phyloP scores from a whole-genome alignment of 2,329 filamentous ascomycete genomes.

The Ascochyta lentis region DNA sequence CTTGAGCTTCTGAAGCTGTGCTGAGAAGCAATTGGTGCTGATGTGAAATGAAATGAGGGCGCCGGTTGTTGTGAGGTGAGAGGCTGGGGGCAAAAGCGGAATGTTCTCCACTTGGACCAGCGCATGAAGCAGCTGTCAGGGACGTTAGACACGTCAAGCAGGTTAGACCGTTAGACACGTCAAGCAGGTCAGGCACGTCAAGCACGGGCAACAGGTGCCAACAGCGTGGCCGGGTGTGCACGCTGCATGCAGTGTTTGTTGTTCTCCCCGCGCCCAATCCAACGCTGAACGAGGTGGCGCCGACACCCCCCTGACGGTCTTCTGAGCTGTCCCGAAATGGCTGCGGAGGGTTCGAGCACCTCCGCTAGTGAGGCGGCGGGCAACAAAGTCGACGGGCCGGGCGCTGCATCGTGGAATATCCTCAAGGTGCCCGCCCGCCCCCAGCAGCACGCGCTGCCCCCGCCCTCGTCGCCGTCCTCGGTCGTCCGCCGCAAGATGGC shows the following conservation, averaged over 20 bases:
- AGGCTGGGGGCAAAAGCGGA: conserved; percentile 10
- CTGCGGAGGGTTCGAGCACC: conserved; percentile 14
- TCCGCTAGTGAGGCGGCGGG: conserved; percentile 11
- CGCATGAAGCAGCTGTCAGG: conserved; percentile 1
- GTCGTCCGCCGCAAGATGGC: conserved; percentile 44
- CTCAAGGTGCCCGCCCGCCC: not conserved
- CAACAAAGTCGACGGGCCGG: not conserved
- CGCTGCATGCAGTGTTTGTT: conserved; percentile 3
- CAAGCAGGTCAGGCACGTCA: too few species aligned
- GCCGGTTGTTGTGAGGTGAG: not conserved
- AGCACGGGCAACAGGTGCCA: conserved; percentile 3
- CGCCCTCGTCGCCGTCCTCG: conserved; percentile 37
- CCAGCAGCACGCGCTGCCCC: conserved; percentile 20
- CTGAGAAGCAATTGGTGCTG: not conserved
- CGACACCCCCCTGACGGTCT: conserved; percentile 1
- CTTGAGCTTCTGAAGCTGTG: not conserved
- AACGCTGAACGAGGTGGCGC: conserved; percentile 2
- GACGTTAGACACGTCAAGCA: not conserved
- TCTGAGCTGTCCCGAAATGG: conserved; percentile 10
- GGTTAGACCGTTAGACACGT: too few species aligned
- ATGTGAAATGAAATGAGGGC: not conserved
- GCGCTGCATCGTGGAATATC: not conserved
- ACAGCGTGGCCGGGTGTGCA: not conserved
- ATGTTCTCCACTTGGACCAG: conserved; percentile 1
- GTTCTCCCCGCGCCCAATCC: not conserved